Base-by-base conservation (phyloP, 306 rosid genomes). In the Abrus precatorius region DNA sequence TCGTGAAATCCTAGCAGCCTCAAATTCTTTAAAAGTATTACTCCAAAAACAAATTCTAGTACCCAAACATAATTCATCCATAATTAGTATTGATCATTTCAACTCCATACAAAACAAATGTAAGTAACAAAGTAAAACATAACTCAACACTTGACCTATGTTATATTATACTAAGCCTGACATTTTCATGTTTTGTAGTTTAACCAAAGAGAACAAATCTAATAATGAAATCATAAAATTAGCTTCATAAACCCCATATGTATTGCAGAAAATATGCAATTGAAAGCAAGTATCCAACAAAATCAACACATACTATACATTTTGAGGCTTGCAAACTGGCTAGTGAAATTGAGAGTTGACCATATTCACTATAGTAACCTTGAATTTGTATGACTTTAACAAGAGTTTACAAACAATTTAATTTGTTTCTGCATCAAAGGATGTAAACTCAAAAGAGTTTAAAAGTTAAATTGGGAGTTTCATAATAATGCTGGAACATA, bases 261-360 rank as follows among this genome's bases (percentile, higher is more conserved):
- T 53, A 72, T 53, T 52, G 38, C 32, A 63, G n/a, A 32, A 64
- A 52, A 52, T 32, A 80, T 38, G 79, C 50, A 80, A 63, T 62
- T 63, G 28, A 64, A 72, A 7, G 49, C 59, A 52, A 8, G 52
- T 54, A 74, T 53, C 62, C 11, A 73, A 53, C 74, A 53, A 53
- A 52, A 80, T 71, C 40, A 64, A 43, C 52, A 44, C 38, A 73
- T 62, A 47, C 36, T 41, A 27, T 53, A 53, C 11, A 63, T 28
- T 44, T 61, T 72, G 59, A 52, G 79, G 59, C 33, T 43, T 12
- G 33, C 52, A 50, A 62, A 52, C 44, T 72, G 13, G n/a, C 61
- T 44, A 1, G 69, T n/a, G 32, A 7, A 65, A 54, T 13, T 6
- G 1, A 38, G 66, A 63, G 60, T 29, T 62, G 14, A 5, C 43